Evolutionary conservation across 257 asterid genomes (phyloP).

Genomic region (Solanum appendiculatum): DNA sequence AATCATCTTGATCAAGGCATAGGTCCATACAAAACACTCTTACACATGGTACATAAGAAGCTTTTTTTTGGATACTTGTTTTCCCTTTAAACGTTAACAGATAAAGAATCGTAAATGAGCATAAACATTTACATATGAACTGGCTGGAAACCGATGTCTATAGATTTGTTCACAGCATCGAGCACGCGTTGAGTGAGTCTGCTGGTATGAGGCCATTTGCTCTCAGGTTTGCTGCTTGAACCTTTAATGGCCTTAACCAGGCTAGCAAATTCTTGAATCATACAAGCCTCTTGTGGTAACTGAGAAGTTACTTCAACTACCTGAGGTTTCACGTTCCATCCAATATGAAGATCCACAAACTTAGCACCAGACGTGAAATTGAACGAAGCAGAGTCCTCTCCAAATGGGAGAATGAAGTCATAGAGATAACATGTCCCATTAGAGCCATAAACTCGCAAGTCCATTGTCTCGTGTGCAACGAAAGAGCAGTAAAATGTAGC

Average conservation of each 20-base stretch:
- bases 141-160: slow-evolving; percentile 41
- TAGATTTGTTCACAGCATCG: slow-evolving; percentile 60
- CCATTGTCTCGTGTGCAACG: slow-evolving; percentile 52
- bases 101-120: not conserved
- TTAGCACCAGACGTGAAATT: slow-evolving; percentile 43
- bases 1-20: not conserved
- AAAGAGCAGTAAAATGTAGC: slow-evolving; percentile 70
- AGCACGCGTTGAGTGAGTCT: slow-evolving; percentile 29
- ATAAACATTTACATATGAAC: slow-evolving; percentile 21
- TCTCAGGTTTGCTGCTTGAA: slow-evolving; percentile 25
- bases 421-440: slow-evolving; percentile 42
- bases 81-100: not conserved
- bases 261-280: slow-evolving; percentile 55
- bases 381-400: slow-evolving; percentile 41
- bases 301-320: slow-evolving; percentile 26
- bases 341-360: slow-evolving; percentile 52
- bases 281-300: slow-evolving; percentile 59
- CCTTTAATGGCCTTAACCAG: slow-evolving; percentile 37
- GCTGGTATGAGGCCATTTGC: slow-evolving; percentile 51
- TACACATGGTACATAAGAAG: not conserved
- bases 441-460: slow-evolving; percentile 35
- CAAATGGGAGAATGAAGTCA: slow-evolving; percentile 46
- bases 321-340: slow-evolving; percentile 62
- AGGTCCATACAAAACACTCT: not conserved
- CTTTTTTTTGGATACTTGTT: not conserved